Base-by-base conservation (phyloP, 2,329 filamentous ascomycete species). In the Colletotrichum sp. region DNA sequence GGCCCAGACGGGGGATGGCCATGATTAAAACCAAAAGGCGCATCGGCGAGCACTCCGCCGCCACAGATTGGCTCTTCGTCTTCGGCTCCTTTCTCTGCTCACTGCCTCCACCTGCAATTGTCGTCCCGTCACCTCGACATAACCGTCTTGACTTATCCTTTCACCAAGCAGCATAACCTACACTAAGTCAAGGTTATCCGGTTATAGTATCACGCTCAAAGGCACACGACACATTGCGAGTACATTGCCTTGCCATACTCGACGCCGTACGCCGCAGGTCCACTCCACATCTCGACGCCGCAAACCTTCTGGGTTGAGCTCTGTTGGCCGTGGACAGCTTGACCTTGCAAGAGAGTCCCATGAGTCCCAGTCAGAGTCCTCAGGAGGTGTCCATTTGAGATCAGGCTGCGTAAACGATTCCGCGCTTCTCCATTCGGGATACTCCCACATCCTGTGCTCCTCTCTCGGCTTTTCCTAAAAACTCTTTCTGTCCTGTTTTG, bases 301-400 rank as follows among this genome's bases (percentile, higher is more conserved):
- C 68, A 43, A 68, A 72, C 69, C 55, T 72, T 61, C 72, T 39
- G n/a, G 55, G 68, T 75, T 72, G 55, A 67, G 28, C 68, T 71
- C 52, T 24, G 48, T 71, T 52, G 43, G 72, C 60, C 36, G 68
- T 36, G 34, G 24, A 39, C 24, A n/a, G 63, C 61, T 57, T 57
- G 52, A 72, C 61, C 68, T 52, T 72, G 68, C 68, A 72, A 61
- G 12, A 67, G 30, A 57, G 36, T 36, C 28, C 36, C 28, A 48
- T 39, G 30, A 68, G 28, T 13, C 43, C 65, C 14, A 24, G 21
- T 24, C 18, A 32, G 2, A 30, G 16, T 32, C 24, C 57, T 60
- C 59, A 21, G 59, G 28, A n/a, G 59, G 59, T 61, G 59, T 61
- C 59, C 30, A 36, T 36, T 68, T 36, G 26, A n/a, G 18, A 61